phyloP scores from a whole-genome alignment of 768 basidiomycete species.

The Podaxis carcinomalis region DNA sequence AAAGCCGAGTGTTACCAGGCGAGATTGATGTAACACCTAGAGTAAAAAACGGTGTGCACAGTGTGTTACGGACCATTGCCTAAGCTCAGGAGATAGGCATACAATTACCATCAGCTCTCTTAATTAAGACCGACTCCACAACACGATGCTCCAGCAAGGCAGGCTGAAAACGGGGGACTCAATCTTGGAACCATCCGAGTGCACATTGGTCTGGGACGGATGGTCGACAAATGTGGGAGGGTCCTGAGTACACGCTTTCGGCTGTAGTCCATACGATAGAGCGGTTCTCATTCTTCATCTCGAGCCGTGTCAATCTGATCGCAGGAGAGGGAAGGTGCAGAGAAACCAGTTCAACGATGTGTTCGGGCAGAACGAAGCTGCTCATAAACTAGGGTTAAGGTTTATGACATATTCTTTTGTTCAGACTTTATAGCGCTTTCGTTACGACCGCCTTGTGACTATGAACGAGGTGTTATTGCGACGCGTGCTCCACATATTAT shows the following conservation, averaged over 20 bases:
- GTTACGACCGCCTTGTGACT: neutral
- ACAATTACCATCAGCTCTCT: neutral
- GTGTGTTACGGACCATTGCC: neutral
- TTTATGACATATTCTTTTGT: neutral
- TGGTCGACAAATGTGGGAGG: neutral
- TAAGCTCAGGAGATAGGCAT: neutral
- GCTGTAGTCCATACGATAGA: neutral
- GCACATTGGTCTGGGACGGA: neutral
- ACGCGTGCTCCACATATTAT: neutral
- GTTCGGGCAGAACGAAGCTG: constrained; percentile 2
- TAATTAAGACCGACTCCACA: constrained; percentile 3
- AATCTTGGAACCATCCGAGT: constrained; percentile 2
- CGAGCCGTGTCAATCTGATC: neutral
- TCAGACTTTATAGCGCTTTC: neutral
- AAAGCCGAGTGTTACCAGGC: neutral
- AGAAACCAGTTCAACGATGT: neutral
- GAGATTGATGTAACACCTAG: neutral
- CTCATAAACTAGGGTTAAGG: constrained; percentile 10
- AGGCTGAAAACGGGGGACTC: neutral
- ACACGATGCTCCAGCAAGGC: constrained; percentile 5
- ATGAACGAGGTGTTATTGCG: neutral
- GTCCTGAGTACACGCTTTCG: neutral
- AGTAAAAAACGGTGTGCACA: neutral
- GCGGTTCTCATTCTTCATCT: neutral
- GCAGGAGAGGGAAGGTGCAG: neutral